These are phyloP conservation scores for Botrytis medusae DNA, from an alignment of 2,329 filamentous ascomycete species.

Conservation along the genomic window DNA sequence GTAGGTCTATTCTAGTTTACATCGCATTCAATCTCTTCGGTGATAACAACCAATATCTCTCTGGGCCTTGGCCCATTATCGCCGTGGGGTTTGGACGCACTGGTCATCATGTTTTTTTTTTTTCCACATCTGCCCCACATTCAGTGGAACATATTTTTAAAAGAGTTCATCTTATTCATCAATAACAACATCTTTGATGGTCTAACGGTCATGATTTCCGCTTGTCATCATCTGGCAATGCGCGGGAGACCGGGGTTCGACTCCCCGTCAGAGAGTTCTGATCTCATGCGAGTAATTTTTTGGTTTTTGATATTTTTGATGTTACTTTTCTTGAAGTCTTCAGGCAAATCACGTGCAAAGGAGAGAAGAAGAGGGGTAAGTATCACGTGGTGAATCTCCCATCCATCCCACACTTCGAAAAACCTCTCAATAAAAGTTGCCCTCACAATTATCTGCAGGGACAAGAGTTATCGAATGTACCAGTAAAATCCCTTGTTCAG, in stretches of 20 bases:
- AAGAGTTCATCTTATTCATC: accelerated
- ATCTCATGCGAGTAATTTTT: neutral
- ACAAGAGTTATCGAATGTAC: neutral
- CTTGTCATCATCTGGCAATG: slow-evolving; percentile 34
- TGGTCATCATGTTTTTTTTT: neutral
- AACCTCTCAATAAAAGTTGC: neutral
- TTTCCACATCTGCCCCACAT: neutral
- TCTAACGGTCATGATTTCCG: slow-evolving; percentile 43
- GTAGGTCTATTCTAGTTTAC: neutral
- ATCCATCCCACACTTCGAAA: neutral
- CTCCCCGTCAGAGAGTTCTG: slow-evolving; percentile 21
- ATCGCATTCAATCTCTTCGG: neutral
- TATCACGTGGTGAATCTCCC: neutral
- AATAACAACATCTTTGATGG: slow-evolving; percentile 32
- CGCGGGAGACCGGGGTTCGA: slow-evolving; percentile 37
- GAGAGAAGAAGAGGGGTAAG: accelerated
- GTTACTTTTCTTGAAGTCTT: neutral
- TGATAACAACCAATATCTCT: neutral
- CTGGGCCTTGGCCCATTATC: neutral
- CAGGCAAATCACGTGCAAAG: neutral
- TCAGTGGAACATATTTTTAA: neutral
- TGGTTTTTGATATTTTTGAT: neutral
- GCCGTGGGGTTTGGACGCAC: neutral
- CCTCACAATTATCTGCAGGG: neutral
- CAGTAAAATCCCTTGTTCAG: neutral